phyloP scores from a whole-genome alignment of 2,329 filamentous ascomycete genomes.

The Neofusicoccum cordaticola region DNA sequence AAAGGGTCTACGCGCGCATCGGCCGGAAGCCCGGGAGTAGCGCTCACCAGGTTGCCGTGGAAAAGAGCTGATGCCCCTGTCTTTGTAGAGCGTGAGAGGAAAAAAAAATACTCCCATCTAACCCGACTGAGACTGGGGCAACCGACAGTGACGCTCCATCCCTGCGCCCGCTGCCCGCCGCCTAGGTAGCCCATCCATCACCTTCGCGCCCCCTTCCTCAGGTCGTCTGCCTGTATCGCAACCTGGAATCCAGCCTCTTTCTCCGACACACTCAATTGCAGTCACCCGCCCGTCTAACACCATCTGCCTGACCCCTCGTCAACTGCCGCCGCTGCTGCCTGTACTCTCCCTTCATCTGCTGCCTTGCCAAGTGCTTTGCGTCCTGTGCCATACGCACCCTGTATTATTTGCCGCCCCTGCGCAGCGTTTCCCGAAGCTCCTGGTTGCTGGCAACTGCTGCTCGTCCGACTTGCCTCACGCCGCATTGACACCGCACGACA shows the following conservation, averaged over 20 bases:
- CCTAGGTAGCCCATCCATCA: background rate
- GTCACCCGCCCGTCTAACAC: background rate
- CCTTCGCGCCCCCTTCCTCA: background rate
- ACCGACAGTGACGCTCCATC: background rate
- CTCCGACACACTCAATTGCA: background rate
- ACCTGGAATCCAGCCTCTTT: background rate
- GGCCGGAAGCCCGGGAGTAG: background rate
- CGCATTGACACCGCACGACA: conserved; percentile 10
- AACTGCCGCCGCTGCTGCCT: background rate
- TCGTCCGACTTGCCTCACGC: conserved; percentile 5
- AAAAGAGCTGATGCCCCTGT: too few relatives aligned
- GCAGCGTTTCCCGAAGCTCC: conserved; percentile 1
- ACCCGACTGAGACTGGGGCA: background rate
- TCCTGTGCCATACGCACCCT: background rate
- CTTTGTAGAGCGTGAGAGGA: too few relatives aligned
- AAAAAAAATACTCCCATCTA: background rate
- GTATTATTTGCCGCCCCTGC: conserved; percentile 8
- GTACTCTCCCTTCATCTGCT: background rate
- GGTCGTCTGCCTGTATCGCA: background rate
- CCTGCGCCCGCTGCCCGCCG: background rate
- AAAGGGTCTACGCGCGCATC: background rate
- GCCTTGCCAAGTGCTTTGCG: background rate
- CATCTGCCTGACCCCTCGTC: too few relatives aligned
- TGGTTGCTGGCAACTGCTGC: conserved; percentile 9
- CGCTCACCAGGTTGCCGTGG: background rate